Evolutionary conservation across 129 eudicot species (phyloP).

Genomic region (Flaveria bidentis): DNA sequence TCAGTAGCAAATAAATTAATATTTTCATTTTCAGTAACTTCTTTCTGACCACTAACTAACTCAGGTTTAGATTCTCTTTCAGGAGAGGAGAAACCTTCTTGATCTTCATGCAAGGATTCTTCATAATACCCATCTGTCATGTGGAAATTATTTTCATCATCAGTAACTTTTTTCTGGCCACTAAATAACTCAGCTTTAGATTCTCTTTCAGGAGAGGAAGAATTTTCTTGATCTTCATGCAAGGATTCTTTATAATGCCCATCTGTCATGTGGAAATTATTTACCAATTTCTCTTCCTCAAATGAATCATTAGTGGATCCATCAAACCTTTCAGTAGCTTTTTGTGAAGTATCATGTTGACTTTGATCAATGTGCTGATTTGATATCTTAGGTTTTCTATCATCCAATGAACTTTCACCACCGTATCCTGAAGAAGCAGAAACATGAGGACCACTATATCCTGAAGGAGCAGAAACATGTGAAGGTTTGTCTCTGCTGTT

Average conservation of each 20-base stretch:
- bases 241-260: conserved; percentile 33
- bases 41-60: conserved; percentile 26
- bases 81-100: conserved; percentile 18
- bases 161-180: conserved; percentile 23
- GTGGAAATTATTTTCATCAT: conserved; percentile 28
- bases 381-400: conserved; percentile 30
- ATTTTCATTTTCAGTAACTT: conserved; percentile 31
- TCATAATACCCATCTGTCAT: conserved; percentile 37
- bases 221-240: conserved; percentile 22
- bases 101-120: conserved; percentile 30
- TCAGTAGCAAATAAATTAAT: conserved; percentile 34
- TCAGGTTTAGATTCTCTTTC: conserved; percentile 35
- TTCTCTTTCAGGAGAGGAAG: conserved; percentile 31
- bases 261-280: conserved; percentile 32
- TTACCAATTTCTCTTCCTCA: conserved; percentile 35
- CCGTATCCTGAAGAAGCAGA: conserved; percentile 22
- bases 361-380: conserved; percentile 27
- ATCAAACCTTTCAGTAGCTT: conserved; percentile 17
- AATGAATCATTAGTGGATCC: conserved; percentile 42
- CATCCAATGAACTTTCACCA: conserved; percentile 22
- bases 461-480: conserved; percentile 19
- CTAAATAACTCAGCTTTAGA: conserved; percentile 29
- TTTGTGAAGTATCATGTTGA: conserved; percentile 14
- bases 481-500: conserved; percentile 30
- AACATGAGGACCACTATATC: conserved; percentile 18